Base-by-base conservation (phyloP, 192 early-diverging fungal genomes). In the Diversispora eburnea region DNA sequence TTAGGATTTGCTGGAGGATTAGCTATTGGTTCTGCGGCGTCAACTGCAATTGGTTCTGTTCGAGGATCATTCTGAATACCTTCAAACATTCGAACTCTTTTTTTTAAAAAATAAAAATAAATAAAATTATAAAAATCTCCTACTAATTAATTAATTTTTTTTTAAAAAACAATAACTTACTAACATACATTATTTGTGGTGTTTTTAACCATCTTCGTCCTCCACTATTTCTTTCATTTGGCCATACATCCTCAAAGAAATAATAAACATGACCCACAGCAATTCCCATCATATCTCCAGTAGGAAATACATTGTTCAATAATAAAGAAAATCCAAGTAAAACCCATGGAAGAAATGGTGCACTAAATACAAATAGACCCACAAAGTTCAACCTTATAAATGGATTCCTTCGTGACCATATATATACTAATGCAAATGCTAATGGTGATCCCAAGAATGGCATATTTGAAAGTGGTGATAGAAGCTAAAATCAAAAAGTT, bases 361-460 rank as follows among this genome's bases (percentile, higher is more conserved):
- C 98, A 17, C 88, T 87, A 56, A 96, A 93, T 9, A 87, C 94
- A 75, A 99, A 88, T n/a, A 98, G 74, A 8, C 95, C 95, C 62
- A 98, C 79, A 61, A 99, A 94, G 67, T 88, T 94, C 48, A 99
- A 86, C 68, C 88, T 86, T 52, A 95, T 82, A 67, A 88, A 87
- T n/a, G 95, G 92, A 78, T 99, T 97, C 39, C 93, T 88, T 25
- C 96, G 83, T n/a, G 95, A 92, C 98, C 98, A 99, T 39, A 99
- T 84, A 72, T 99, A 99, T 0, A 96, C 93, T 62, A 99, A 76
- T 42, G 91, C 86, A 68, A 93, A 92, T 0, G 91, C 89, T 12
- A 99, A 79, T 41, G 96, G 84, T 15, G 90, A 85, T 5, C 90
- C 92, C 57, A 98, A 77, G 76, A 98, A 98, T 5, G 88, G 88